Evolutionary conservation across 176 grass and related monocot species (phyloP).

Genomic region (Oryza australiensis): DNA sequence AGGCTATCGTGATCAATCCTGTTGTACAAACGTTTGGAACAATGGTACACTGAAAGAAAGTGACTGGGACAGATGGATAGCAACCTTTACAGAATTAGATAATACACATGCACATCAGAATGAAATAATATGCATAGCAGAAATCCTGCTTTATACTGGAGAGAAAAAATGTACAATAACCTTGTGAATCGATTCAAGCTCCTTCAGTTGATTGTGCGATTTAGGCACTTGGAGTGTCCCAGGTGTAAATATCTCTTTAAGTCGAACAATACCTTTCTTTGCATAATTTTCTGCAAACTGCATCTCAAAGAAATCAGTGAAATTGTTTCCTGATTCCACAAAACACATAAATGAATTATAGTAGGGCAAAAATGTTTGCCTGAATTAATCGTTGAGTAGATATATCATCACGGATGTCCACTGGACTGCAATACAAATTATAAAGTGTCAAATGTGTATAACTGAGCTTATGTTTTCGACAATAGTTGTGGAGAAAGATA

Average conservation of each 20-base stretch:
- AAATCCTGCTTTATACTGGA: conserved; percentile 16
- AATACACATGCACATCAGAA: background rate
- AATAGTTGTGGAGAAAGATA: conserved; percentile 6
- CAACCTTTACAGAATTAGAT: conserved; percentile 1
- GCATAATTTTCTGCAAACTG: conserved; percentile 97
- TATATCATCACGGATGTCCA: conserved; percentile 86
- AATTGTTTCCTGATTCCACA: conserved; percentile 20
- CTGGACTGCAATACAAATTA: conserved; percentile 65
- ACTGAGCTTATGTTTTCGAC: background rate
- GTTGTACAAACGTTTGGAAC: background rate
- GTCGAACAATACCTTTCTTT: conserved; percentile 83
- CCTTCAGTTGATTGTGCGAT: conserved; percentile 83
- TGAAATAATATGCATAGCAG: conserved; percentile 13
- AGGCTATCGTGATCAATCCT: background rate
- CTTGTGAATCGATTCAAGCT: conserved; percentile 99
- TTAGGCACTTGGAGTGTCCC: conserved; percentile 86
- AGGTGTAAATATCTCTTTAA: conserved; percentile 94
- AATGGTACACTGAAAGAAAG: background rate
- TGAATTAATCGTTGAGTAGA: conserved; percentile 81
- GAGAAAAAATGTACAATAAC: conserved; percentile 39
- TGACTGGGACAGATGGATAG: background rate
- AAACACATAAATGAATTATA: conserved; percentile 17
- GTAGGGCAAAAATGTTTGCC: conserved; percentile 43
- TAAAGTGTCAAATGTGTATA: conserved; percentile 15
- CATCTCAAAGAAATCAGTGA: conserved; percentile 26